Evolutionary conservation across 352 stramenopile genomes (phyloP), one percentile per base, ranked within the genome.

Genomic region (Blastocystis sp.): DNA sequence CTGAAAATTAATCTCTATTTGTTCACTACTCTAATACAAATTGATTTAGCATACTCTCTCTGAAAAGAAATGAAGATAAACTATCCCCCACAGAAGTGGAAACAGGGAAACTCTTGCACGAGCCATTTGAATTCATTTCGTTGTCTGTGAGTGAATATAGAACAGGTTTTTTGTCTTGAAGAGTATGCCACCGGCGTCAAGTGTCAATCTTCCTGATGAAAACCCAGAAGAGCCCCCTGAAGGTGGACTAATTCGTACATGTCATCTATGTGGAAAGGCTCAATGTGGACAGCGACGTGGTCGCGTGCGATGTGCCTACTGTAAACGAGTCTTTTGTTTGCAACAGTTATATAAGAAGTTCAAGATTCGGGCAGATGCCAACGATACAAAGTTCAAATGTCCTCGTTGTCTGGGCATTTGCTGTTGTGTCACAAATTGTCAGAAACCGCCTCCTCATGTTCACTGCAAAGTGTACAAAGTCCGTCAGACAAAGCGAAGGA

Each of bases 381-480:
- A 77, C 30, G 78, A 89, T 64, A 27, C 15, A 40, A 53, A 79
- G 27, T 89, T 89, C 27, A 89, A 79, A 44, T 89, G 78, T 89
- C 78, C 78, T 15, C 78, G 78, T 11, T 89, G 78, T 70, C 35
- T 89, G 22, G 78, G 78, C 9, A 79, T 89, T 62, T 89, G 78
- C n/a, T 89, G 78, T 19, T 89, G 78, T 64, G 78, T 89, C 9
- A 77, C 54, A 33, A 30, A 89, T 30, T 89, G 78, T n/a, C 37
- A 79, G 53, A 89, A 79, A 42, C 53, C 56, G 19, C 78, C 78
- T 62, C 78, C 78, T 19, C 78, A 89, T 42, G 78, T 89, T 30
- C 78, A 89, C 19, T 89, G 78, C 66, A 89, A 89, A 53, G 78
- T 89, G 33, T 89, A 78, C n/a, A 89, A 89, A 17, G 78, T 89